Conservation (phyloP, 2,329 filamentous ascomycete genomes). For the Botrytis sinoallii region DNA sequence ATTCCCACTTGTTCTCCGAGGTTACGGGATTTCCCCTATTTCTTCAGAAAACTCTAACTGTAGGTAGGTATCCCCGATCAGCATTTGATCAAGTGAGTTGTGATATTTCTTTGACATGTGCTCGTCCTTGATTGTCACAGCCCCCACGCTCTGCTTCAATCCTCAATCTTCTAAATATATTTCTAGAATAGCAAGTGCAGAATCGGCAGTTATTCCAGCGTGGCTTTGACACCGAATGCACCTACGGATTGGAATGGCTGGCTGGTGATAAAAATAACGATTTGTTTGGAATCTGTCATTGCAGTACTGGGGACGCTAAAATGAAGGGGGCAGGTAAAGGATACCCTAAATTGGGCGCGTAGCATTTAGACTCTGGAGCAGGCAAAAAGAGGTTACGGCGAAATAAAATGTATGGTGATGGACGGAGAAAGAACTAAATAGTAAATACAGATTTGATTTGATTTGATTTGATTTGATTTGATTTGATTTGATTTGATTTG, state of each 20-base stretch:
- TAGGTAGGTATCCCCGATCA: neutral
- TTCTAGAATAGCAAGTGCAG: constrained; percentile 1
- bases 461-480: neutral
- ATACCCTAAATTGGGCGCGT: neutral
- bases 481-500: neutral
- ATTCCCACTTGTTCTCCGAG: neutral
- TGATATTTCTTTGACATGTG: neutral
- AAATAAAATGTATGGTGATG: neutral
- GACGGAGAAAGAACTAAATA: neutral
- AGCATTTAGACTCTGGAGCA: neutral
- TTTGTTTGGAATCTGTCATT: neutral
- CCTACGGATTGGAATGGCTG: neutral
- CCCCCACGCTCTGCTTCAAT: neutral
- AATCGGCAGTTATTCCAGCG: constrained; percentile 9
- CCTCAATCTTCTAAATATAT: neutral
- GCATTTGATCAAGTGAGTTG: neutral
- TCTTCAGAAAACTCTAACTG: neutral
- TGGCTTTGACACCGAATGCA: neutral
- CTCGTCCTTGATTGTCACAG: constrained; percentile 6
- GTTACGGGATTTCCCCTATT: constrained; percentile 8
- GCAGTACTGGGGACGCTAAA: neutral
- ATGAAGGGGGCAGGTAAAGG: neutral
- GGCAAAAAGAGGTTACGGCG: neutral
- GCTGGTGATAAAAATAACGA: constrained; percentile 9
- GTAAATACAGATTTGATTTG: neutral